A percentile compares a stretch with the other conserved stretches of the same genome.
phyloP scores from a whole-genome alignment of 441 rosid genomes.

The Metrosideros polymorpha region DNA sequence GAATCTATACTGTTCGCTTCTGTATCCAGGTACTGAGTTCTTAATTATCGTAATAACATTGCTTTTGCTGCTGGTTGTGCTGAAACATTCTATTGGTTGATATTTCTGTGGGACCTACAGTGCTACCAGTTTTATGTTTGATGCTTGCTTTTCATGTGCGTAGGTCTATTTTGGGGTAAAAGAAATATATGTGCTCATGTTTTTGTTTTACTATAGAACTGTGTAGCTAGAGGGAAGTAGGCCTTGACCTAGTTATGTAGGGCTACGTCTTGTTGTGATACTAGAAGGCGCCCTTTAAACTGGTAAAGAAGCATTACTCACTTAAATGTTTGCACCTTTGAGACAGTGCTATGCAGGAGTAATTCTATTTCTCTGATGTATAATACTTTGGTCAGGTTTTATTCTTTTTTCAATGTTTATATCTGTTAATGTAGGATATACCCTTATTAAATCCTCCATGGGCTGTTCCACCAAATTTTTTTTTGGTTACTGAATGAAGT shows the following conservation, averaged over 20 bases:
- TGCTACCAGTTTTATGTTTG: background rate
- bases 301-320: background rate
- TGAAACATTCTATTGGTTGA: background rate
- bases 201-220: background rate
- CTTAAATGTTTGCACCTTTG: background rate
- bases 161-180: background rate
- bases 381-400: background rate
- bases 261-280: background rate
- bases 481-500: background rate
- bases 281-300: background rate
- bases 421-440: background rate
- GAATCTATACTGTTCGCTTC: constrained; percentile 98
- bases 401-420: background rate
- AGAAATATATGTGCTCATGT: background rate
- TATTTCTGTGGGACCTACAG: background rate
- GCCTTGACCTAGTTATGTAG: background rate
- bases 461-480: background rate
- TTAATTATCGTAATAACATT: background rate
- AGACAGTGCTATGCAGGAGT: background rate
- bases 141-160: background rate
- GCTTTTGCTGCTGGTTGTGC: background rate
- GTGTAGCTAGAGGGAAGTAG: background rate
- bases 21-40: constrained; percentile 84
- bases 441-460: background rate
- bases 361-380: background rate